Evolutionary conservation across 2,329 filamentous ascomycete species (phyloP).

Genomic region (Tolypocladium sp.): DNA sequence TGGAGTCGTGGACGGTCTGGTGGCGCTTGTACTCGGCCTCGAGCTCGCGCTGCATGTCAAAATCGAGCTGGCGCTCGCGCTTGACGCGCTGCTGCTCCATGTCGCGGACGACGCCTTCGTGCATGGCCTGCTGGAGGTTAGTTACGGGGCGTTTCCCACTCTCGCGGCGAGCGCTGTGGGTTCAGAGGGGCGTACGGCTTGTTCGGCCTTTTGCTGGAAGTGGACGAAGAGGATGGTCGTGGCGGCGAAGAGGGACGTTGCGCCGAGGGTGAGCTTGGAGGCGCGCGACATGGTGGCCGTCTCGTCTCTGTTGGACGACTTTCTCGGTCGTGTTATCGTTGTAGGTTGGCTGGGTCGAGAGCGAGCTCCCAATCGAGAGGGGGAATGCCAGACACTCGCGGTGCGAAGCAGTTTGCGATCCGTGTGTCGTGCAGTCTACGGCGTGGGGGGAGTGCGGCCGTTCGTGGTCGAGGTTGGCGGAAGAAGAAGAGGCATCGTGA

Average conservation of each 20-base stretch:
- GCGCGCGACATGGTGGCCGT: slow-evolving; percentile 66
- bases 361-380: neutral
- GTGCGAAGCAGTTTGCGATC: neutral
- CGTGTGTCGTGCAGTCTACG: neutral
- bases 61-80: slow-evolving; percentile 83
- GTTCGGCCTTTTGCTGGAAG: slow-evolving; percentile 76
- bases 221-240: slow-evolving; percentile 80
- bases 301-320: neutral
- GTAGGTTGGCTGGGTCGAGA: neutral
- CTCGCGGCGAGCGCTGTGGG: neutral
- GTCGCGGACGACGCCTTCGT: slow-evolving; percentile 85
- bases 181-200: slow-evolving; percentile 50
- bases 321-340: neutral
- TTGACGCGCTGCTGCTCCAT: slow-evolving; percentile 91
- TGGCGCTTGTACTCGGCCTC: slow-evolving; percentile 86
- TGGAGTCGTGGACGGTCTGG: slow-evolving; percentile 58
- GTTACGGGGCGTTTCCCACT: no score
- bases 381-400: neutral
- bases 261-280: slow-evolving; percentile 75
- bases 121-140: slow-evolving; percentile 64
- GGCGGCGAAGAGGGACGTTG: slow-evolving; percentile 67
- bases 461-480: neutral
- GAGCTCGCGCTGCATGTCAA: slow-evolving; percentile 78
- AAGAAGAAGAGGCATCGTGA: neutral
- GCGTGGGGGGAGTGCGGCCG: neutral